Evolutionary conservation across 352 stramenopile species (phyloP), one percentile per base, ranked within the genome.

Genomic region (Phytophthora palmivora): DNA sequence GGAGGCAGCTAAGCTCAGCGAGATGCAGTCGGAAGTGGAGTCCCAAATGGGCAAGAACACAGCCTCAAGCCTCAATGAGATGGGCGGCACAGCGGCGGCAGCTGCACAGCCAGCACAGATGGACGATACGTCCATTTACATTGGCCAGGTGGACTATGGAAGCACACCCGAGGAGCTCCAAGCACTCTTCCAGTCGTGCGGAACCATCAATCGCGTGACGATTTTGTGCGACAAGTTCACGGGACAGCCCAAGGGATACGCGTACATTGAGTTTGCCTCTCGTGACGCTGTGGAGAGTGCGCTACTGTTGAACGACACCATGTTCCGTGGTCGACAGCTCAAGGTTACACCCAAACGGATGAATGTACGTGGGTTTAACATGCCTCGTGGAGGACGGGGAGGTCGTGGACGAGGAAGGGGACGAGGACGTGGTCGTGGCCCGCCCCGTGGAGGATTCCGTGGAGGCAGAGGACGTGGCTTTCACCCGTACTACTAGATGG

Each of bases 191-290:
- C 87, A 98, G 67, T 91, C 85, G 6, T 99, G 97, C 69, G 97
- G 96, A 24, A 98, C 88, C 19, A 98, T 99, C 44, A 98, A 99
- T 70, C 88, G 97, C 49, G 92, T 99, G 11, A 99, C 97, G 15
- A 99, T 99, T 64, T 79, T 98, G 18, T 99, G 95, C 71, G 96
- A 99, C 79, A 99, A 99, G 76, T 98, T 97, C 64, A 98, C 97
- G 16, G 95, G 96, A 34, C 88, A 96, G 55, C 92, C 94, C 2
- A 97, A 98, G 89, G 90, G 96, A 49, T 98, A 95, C 61, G 94
- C 94, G 44, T 98, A 98, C 82, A 95, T 98, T 52, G 93, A 98
- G 68, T 98, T 98, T 50, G 81, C 84, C 14, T 91, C 92, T 4
- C 88, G 81, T 16, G 87, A 96, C 39, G 77, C 84, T 4, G 90